Evolutionary conservation across 2,329 filamentous ascomycete species (phyloP), one percentile per base, ranked within the genome.

Genomic region (Cladosporium sp.): DNA sequence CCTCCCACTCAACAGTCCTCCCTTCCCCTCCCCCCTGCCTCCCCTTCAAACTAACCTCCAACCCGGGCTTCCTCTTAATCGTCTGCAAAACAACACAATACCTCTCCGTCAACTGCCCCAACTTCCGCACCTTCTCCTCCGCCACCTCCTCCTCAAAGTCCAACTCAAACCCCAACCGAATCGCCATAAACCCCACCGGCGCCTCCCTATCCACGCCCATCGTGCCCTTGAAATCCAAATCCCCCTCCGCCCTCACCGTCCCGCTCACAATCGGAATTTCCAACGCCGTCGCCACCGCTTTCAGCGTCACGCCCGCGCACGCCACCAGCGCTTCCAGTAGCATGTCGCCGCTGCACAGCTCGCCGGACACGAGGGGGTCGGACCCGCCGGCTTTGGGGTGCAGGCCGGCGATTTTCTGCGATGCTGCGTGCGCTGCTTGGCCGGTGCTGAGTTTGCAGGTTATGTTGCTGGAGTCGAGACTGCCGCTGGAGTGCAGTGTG

Each of bases 271-370:
- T 68, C 4, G 70, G 71, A 9, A 77, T 70, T 1, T 64, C 65
- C 43, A 77, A 62, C 2, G 73, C 74, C 0, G 74, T 77, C 4
- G 73, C 71, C 1, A 77, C 74, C 8, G 74, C 74, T 55, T 75
- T 75, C 20, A 77, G 64, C n/a, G 74, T 77, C 3, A 77, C 74
- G 19, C 74, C 74, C 1, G 74, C 71, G 59, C 74, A 77, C 3
- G 74, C 74, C 4, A 78, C 74, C 2, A 77, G 65, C 0, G 73
- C 73, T 51, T 77, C 74, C 11, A 77, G 68, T 11, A 78, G 65
- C 73, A 77, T 74, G 56, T 77, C 73, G 11, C 74, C 74, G 0
- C 68, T 71, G 64, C 74, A 77, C 2, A 77, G 65, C 55, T 77
- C 73, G 50, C 74, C 73, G 1, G 70, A 73, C 43, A 77, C 68